phyloP scores from a whole-genome alignment of 495 filamentous ascomycete species.

The Neurospora sp. region DNA sequence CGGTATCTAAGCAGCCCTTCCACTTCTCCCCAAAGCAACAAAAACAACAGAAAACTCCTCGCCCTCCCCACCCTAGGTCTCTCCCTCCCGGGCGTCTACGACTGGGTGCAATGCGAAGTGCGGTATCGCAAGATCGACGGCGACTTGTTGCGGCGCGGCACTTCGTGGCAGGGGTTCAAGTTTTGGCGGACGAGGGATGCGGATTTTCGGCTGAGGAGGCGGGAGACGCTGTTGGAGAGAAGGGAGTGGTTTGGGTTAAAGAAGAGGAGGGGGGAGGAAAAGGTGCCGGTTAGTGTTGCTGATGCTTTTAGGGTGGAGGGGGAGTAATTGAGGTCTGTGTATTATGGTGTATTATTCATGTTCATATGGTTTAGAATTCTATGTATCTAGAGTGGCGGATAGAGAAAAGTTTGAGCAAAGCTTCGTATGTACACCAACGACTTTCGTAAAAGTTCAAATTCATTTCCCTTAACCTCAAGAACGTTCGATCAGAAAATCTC shows the following conservation, averaged over 20 bases:
- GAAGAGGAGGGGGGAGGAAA: neutral
- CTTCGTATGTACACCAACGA: neutral
- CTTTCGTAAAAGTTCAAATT: too few relatives aligned
- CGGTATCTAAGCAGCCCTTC: neutral
- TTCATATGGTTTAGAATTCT: neutral
- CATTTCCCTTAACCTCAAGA: too few relatives aligned
- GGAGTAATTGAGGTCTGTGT: neutral
- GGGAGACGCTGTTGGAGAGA: neutral
- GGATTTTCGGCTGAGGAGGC: neutral
- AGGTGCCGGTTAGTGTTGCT: neutral
- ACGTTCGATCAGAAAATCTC: too few relatives aligned
- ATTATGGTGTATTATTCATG: neutral
- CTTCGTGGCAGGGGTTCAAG: neutral
- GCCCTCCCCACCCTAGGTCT: slow-evolving; percentile 43
- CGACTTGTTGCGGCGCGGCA: slow-evolving; percentile 12
- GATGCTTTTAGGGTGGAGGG: neutral
- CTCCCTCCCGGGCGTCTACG: slow-evolving; percentile 18
- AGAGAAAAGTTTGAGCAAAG: neutral
- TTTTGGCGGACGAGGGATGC: neutral
- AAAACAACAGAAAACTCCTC: slow-evolving; percentile 22
- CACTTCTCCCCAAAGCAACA: neutral
- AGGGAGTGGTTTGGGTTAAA: neutral
- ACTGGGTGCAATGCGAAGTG: slow-evolving; percentile 35
- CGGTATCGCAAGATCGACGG: slow-evolving; percentile 37
- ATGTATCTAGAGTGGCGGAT: neutral